Evolutionary conservation across 305 asterid genomes (phyloP).

Genomic region (Fraxinus xanthoxyloides): DNA sequence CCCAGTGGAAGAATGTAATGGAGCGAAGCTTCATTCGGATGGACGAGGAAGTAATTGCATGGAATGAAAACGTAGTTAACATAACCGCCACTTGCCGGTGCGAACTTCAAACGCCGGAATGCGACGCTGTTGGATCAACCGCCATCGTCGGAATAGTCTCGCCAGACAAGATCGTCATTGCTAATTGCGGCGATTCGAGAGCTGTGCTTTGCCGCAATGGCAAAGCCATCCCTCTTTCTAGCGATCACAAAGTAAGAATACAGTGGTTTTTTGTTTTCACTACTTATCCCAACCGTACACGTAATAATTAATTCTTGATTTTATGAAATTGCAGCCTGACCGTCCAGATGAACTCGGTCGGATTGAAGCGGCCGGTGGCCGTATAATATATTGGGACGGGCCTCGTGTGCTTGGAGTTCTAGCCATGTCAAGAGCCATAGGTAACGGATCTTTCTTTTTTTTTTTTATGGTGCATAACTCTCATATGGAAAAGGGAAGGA

Average conservation of each 20-base stretch:
- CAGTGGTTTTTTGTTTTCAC: not conserved
- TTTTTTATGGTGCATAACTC: not conserved
- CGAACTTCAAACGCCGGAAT: conserved; percentile 55
- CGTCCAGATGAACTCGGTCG: conserved; percentile 58
- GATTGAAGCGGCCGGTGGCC: conserved; percentile 58
- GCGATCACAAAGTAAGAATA: conserved; percentile 57
- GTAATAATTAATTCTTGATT: not conserved
- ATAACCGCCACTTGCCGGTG: conserved; percentile 49
- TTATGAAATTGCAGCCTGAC: conserved; percentile 44
- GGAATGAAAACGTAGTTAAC: conserved; percentile 16
- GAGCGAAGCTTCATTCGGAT: conserved; percentile 65
- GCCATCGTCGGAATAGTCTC: conserved; percentile 64
- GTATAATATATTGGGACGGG: conserved; percentile 33
- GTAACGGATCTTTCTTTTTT: not conserved
- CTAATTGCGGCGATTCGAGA: conserved; percentile 79
- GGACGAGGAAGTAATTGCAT: conserved; percentile 60
- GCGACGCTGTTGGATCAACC: conserved; percentile 75
- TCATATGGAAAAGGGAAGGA: not conserved
- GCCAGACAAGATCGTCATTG: conserved; percentile 47
- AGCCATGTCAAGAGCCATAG: not conserved
- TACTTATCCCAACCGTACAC: not conserved
- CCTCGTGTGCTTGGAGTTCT: not conserved
- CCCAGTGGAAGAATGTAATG: conserved; percentile 53
- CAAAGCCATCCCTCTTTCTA: conserved; percentile 57
- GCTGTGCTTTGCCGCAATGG: conserved; percentile 79